A percentile compares a stretch with the other conserved stretches of the same genome.
Conservation (phyloP, 163 green algal species). For the Coccomyxa subellipsoidea region DNA sequence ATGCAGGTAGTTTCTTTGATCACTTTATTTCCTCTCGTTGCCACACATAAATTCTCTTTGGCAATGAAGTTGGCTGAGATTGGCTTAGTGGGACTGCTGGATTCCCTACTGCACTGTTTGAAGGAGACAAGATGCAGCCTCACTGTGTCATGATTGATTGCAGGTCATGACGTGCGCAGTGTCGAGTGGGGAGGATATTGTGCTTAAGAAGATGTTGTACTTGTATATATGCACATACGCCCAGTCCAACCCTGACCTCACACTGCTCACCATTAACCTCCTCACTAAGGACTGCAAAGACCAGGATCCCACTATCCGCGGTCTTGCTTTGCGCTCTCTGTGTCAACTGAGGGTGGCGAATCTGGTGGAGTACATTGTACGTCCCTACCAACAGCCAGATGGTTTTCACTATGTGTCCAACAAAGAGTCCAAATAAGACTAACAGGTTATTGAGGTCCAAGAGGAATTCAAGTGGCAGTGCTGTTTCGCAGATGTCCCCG, state of each 20-base stretch:
- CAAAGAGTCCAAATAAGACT: too few relatives aligned
- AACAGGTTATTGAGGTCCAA: too few relatives aligned
- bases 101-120: too few relatives aligned
- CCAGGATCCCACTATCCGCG: constrained; percentile 86
- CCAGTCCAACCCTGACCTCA: constrained; percentile 31
- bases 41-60: too few relatives aligned
- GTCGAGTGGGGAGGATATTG: constrained; percentile 70
- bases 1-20: constrained; percentile 29
- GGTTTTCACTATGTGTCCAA: too few relatives aligned
- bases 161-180: constrained; percentile 59
- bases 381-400: too few relatives aligned
- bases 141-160: too few relatives aligned
- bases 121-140: too few relatives aligned
- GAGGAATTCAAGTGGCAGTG: neutral
- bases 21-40: too few relatives aligned
- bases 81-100: too few relatives aligned
- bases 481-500: constrained; percentile 53
- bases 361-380: constrained; percentile 93
- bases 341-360: constrained; percentile 86
- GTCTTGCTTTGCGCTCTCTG: constrained; percentile 86
- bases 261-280: constrained; percentile 88
- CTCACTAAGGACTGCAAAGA: constrained; percentile 89
- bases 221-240: constrained; percentile 93
- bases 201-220: constrained; percentile 98
- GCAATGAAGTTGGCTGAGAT: too few relatives aligned